Evolutionary conservation across 768 basidiomycete genomes (phyloP).

Genomic region (Amylocystis lapponica): DNA sequence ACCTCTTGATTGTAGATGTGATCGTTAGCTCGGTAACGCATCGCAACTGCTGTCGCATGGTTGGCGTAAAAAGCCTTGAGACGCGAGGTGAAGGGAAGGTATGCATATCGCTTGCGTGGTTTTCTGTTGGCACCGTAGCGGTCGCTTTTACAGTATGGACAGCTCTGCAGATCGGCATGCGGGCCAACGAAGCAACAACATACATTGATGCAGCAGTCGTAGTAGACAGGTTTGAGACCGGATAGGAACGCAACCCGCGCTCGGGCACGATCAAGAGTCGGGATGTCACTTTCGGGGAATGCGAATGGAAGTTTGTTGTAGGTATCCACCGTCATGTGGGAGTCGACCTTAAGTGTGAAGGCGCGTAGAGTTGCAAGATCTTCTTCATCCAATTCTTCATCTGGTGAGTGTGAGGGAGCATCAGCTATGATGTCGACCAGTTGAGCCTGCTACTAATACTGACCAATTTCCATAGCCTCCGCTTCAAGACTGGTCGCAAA

Average conservation of each 20-base stretch:
- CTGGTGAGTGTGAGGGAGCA: too few relatives aligned
- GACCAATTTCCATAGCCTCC: too few relatives aligned
- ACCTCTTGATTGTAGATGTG: constrained; percentile 7
- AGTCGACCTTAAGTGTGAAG: not conserved
- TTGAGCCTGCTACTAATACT: too few relatives aligned
- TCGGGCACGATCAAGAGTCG: not conserved
- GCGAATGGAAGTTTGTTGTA: not conserved
- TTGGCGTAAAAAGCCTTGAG: constrained; percentile 24
- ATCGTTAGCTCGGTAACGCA: constrained; percentile 23
- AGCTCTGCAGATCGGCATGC: constrained; percentile 21
- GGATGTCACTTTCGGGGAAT: not conserved
- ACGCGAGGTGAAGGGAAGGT: constrained; percentile 36
- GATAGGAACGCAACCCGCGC: constrained; percentile 25
- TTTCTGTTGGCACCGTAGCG: constrained; percentile 7
- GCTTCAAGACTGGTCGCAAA: too few relatives aligned
- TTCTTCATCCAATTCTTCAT: not conserved
- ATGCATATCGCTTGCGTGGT: constrained; percentile 26
- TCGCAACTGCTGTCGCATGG: constrained; percentile 12
- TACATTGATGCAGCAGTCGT: constrained; percentile 39
- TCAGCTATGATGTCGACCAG: too few relatives aligned
- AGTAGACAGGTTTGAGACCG: constrained; percentile 26
- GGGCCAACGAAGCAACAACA: constrained; percentile 34
- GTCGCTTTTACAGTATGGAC: constrained; percentile 32
- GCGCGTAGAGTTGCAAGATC: not conserved
- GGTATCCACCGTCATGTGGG: not conserved